phyloP scores from a whole-genome alignment of 2,329 filamentous ascomycete species.

The Penicillium sp. region DNA sequence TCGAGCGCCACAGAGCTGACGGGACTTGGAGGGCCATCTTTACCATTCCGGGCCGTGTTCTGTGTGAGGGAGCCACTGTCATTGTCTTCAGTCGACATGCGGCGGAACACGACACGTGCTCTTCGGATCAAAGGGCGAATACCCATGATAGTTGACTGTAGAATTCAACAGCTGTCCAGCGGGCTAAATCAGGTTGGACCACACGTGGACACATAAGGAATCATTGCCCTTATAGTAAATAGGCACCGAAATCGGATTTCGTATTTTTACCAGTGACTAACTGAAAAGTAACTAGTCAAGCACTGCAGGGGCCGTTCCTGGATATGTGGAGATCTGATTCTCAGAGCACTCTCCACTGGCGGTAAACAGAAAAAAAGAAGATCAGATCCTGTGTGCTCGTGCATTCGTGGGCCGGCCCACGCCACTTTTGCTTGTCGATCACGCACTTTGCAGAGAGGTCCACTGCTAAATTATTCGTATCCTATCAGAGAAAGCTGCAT shows the following conservation, averaged over 20 bases:
- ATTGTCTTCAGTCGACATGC: not conserved
- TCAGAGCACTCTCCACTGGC: not conserved
- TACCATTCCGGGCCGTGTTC: not conserved
- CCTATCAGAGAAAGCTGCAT: not conserved
- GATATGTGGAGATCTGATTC: not conserved
- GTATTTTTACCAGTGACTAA: not conserved
- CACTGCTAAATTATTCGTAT: not conserved
- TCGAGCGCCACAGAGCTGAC: not conserved
- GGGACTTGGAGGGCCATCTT: not conserved
- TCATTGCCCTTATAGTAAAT: not conserved
- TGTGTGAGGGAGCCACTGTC: not conserved
- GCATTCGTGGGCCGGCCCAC: not conserved
- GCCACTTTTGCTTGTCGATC: not conserved
- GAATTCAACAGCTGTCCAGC: not conserved
- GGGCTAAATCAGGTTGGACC: not conserved
- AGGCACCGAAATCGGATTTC: not conserved
- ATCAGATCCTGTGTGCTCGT: not conserved
- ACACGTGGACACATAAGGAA: not conserved
- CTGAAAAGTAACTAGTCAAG: not conserved
- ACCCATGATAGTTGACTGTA: not conserved
- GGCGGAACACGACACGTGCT: not conserved
- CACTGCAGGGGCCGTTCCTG: not conserved
- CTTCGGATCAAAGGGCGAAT: not conserved
- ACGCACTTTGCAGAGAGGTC: not conserved
- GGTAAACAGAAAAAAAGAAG: not conserved